Conservation (phyloP, 2,329 filamentous ascomycete genomes). For the Fusarium poae region DNA sequence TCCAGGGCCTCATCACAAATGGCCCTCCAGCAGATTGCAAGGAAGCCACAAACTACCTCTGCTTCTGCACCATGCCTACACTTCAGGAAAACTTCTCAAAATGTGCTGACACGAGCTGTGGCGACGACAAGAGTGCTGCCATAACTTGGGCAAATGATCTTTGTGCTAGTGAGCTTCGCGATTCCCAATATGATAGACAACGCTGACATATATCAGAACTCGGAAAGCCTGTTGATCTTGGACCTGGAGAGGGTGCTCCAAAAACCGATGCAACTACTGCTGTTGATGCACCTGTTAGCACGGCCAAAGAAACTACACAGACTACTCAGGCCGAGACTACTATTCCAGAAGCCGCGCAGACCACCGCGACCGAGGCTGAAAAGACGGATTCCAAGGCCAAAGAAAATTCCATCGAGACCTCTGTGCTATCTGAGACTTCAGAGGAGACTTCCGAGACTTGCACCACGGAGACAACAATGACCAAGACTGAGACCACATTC, state of each 20-base stretch:
- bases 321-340: conserved; percentile 6
- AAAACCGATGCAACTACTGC: conserved; percentile 15
- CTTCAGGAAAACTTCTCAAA: conserved; percentile 47
- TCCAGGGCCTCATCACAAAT: conserved; percentile 47
- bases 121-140: conserved; percentile 21
- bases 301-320: not conserved
- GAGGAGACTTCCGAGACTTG: conserved; percentile 1
- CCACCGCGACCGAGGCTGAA: not conserved
- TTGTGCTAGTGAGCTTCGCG: conserved; percentile 49
- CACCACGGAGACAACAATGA: not conserved
- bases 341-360: not conserved
- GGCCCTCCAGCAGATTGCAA: conserved; percentile 49
- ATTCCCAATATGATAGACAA: rapidly evolving
- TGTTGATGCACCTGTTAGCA: not conserved
- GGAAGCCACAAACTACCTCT: conserved; percentile 51
- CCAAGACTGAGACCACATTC: conserved; percentile 4
- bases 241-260: conserved; percentile 5
- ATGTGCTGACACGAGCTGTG: conserved; percentile 35
- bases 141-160: conserved; percentile 45
- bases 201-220: conserved; percentile 20
- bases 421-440: not conserved
- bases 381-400: conserved; percentile 2
- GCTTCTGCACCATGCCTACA: conserved; percentile 48
- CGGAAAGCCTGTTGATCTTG: conserved; percentile 29
- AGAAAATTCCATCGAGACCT: not conserved